Percentiles rank a stretch among this genome's conserved stretches.
These are phyloP conservation scores for Oryza glaberrima DNA, from an alignment of 176 grass and related monocot genomes.

Conservation along the genomic window DNA sequence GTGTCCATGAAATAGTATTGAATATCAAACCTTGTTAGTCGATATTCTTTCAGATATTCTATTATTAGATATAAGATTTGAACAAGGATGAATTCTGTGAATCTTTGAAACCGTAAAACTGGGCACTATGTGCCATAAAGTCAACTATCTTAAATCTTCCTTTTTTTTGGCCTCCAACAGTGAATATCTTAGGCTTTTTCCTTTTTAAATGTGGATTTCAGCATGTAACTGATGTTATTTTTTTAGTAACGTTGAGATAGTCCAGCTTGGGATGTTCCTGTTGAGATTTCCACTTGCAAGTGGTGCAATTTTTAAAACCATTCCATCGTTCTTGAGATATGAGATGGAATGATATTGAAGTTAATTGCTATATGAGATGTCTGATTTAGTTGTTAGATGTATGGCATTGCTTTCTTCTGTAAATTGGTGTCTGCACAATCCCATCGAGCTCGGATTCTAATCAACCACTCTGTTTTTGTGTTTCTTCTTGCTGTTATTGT, in stretches of 20 bases:
- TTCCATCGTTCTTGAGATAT: background rate
- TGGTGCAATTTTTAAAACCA: background rate
- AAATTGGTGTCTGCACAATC: background rate
- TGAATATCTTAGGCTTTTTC: background rate
- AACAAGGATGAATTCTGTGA: background rate
- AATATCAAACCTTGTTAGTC: background rate
- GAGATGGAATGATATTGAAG: background rate
- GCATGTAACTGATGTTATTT: background rate
- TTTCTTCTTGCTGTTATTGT: background rate
- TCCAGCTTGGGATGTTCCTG: background rate
- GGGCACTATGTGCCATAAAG: background rate
- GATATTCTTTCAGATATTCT: background rate
- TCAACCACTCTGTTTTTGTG: background rate
- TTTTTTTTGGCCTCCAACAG: background rate
- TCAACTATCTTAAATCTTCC: too few species aligned
- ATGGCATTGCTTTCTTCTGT: background rate
- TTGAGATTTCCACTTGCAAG: background rate
- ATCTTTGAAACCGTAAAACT: background rate
- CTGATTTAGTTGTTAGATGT: background rate
- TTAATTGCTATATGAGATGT: background rate
- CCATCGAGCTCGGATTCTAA: background rate
- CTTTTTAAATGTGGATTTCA: background rate
- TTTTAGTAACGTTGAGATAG: background rate
- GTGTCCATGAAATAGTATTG: background rate
- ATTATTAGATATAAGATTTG: background rate